Conservation (phyloP, 2,329 filamentous ascomycete genomes). For the Fusarium sp. region DNA sequence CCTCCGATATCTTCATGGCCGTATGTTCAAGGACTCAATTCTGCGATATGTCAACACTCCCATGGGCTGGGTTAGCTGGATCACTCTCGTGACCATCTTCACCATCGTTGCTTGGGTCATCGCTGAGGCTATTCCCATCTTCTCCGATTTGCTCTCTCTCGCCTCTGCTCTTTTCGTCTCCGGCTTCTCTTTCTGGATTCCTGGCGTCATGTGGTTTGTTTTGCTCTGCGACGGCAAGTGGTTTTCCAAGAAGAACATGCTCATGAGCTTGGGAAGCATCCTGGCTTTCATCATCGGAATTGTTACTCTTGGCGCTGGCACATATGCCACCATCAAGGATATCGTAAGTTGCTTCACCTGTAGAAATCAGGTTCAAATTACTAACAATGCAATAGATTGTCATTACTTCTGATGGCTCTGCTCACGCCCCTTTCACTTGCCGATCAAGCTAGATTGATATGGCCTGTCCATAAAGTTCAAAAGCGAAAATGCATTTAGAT, state of each 20-base stretch:
- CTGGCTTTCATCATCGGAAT: conserved; percentile 36
- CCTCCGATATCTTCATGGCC: conserved; percentile 36
- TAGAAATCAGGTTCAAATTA: rapidly evolving
- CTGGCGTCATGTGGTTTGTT: conserved; percentile 36
- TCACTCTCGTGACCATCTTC: conserved; percentile 29
- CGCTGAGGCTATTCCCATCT: conserved; percentile 38
- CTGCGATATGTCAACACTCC: conserved; percentile 36
- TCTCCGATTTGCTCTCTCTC: conserved; percentile 36
- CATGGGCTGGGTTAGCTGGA: conserved; percentile 38
- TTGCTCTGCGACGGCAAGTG: conserved; percentile 37
- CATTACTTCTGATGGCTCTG: conserved; percentile 29
- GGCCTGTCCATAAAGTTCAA: background rate
- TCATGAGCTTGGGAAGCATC: conserved; percentile 32
- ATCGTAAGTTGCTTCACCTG: conserved; percentile 15
- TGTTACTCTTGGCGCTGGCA: conserved; percentile 37
- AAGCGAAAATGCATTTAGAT: conserved; percentile 15
- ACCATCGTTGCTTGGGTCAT: conserved; percentile 38
- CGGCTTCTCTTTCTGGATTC: conserved; percentile 38
- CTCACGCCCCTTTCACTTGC: conserved; percentile 44
- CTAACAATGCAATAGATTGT: conserved; percentile 24
- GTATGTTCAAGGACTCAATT: conserved; percentile 39
- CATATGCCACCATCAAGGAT: conserved; percentile 40
- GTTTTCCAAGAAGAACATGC: conserved; percentile 36
- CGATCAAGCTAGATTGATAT: conserved; percentile 17
- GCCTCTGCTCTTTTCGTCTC: conserved; percentile 36